Evolutionary conservation across 345 rosid species (phyloP), one percentile per base, ranked within the genome.

Genomic region (Leavenworthia alabamica): DNA sequence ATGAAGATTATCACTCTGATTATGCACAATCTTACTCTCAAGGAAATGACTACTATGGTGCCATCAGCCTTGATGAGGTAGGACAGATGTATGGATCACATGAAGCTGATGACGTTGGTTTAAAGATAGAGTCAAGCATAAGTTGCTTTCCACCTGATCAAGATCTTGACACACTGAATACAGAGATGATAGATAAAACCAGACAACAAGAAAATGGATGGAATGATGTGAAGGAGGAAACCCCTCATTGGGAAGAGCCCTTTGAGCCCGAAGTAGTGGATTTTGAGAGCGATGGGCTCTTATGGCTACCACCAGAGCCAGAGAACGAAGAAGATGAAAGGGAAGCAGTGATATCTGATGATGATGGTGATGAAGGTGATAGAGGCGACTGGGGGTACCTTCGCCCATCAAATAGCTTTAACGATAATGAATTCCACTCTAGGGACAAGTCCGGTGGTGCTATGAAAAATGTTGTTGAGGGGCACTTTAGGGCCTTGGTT

Each of bases 281-380:
- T 76, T 89, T 82, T 76, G 99, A 93, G 85, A 87, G 74, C 53
- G 84, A 80, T 79, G 85, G 85, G 52, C 66, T 82, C 26, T 81
- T 93, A 52, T 93, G 99, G 99, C 73, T 81, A 26, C 94, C 91
- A 24, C 99, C 97, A 31, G 96, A 93, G 71, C 99, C 97, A 47
- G 91, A 79, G 70, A 94, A 93, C 59, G 94, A 82, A 73, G 96
- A 93, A 62, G 99, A 93, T 66, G 99, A 93, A 64, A 84, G 73
- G 74, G 97, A 93, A 85, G 77, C 83, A 46, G 76, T 71, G 68
- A 64, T 83, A 17, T 85, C 82, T 70, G 90, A 88, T 48, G 90
- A 86, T 2, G 86, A 86, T 0, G 81, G 78, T 2, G 83, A 82
- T 20, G 86, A 78, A 23, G 85, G 80, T 66, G 79, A 75, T 71